These are phyloP conservation scores for Pholiota molesta DNA, from an alignment of 768 basidiomycete species.

Conservation along the genomic window DNA sequence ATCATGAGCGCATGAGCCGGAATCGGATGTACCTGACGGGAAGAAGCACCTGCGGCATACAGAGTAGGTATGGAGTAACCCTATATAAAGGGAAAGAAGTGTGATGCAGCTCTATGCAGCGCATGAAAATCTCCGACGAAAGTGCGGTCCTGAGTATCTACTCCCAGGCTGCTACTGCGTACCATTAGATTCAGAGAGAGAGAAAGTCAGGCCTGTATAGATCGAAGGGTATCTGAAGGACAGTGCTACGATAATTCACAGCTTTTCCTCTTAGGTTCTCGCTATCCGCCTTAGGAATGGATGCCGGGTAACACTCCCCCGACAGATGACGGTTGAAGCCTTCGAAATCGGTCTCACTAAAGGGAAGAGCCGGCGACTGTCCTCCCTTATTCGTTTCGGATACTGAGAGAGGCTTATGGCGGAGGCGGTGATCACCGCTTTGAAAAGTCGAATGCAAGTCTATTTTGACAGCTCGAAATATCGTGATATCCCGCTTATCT, in stretches of 20 bases:
- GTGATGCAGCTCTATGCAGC: not conserved
- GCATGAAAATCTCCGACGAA: conserved; percentile 3
- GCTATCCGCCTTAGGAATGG: conserved; percentile 2
- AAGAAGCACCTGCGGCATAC: conserved; percentile 1
- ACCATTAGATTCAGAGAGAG: not conserved
- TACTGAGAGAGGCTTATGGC: not conserved
- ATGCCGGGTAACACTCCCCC: not conserved
- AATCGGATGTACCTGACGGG: conserved; percentile 4
- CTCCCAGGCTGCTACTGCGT: not conserved
- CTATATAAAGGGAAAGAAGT: not conserved
- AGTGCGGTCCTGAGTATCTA: not conserved
- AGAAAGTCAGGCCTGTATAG: not conserved
- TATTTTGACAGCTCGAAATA: not conserved
- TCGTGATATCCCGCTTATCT: not conserved
- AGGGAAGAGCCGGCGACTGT: not conserved
- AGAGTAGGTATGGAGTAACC: not conserved
- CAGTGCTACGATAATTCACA: not conserved
- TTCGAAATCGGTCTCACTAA: not conserved
- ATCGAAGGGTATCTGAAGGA: not conserved
- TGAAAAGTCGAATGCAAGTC: not conserved
- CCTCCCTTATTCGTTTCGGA: not conserved
- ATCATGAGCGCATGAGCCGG: conserved; percentile 4
- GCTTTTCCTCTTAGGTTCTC: not conserved
- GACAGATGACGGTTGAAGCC: not conserved
- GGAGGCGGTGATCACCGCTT: not conserved